Evolutionary conservation across 176 grass and related monocot species (phyloP).

Genomic region (Oryza australiensis): DNA sequence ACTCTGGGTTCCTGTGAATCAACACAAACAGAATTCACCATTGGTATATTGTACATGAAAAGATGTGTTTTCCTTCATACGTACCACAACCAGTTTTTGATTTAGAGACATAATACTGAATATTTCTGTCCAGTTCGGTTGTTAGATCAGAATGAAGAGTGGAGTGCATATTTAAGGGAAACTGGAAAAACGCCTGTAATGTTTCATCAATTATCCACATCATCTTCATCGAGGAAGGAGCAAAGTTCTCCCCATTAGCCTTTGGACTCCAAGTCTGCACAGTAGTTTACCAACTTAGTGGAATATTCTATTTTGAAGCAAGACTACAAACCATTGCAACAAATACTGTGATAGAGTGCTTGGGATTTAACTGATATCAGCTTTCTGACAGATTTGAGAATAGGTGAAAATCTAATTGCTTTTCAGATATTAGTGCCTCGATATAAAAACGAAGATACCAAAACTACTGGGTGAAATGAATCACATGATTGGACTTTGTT

Average conservation of each 20-base stretch:
- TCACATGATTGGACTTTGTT: neutral
- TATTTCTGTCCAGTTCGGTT: conserved; percentile 61
- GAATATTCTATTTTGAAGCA: conserved; percentile 13
- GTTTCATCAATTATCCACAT: conserved; percentile 63
- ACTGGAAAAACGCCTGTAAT: conserved; percentile 64
- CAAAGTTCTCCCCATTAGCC: conserved; percentile 53
- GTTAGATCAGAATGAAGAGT: conserved; percentile 67
- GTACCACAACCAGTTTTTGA: conserved; percentile 76
- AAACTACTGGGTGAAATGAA: neutral
- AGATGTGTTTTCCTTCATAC: conserved; percentile 29
- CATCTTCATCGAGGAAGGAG: conserved; percentile 71
- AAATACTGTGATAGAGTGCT: conserved; percentile 38
- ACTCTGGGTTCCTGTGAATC: conserved; percentile 58
- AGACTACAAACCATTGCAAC: conserved; percentile 45
- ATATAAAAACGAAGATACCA: neutral
- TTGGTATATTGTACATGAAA: neutral
- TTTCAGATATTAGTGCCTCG: neutral
- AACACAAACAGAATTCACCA: conserved; percentile 17
- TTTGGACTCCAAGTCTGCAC: conserved; percentile 71
- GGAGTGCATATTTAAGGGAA: conserved; percentile 69
- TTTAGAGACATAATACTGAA: conserved; percentile 69
- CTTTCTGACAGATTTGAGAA: conserved; percentile 22
- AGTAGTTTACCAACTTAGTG: conserved; percentile 26
- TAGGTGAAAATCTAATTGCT: conserved; percentile 27
- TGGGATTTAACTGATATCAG: conserved; percentile 24